phyloP scores from a whole-genome alignment of 2,329 filamentous ascomycete species.

The Phialophora chinensis region DNA sequence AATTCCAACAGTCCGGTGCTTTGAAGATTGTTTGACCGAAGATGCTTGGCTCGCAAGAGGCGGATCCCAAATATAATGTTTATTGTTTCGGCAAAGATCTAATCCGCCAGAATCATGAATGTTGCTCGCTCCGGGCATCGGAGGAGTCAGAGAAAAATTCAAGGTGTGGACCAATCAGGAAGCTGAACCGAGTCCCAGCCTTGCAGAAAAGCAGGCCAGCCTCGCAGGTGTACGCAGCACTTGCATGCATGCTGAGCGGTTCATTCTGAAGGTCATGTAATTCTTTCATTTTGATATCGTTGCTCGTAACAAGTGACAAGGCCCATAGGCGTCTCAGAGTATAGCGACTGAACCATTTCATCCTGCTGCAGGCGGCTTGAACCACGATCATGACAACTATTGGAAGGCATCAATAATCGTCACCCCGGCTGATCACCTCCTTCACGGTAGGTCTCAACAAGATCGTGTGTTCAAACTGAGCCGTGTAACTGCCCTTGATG shows the following conservation, averaged over 20 bases:
- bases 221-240: background rate
- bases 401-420: constrained; percentile 71
- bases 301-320: background rate
- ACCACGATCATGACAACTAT: background rate
- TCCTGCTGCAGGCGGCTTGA: background rate
- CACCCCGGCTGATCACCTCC: constrained; percentile 84
- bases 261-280: background rate
- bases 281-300: background rate
- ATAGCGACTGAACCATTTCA: background rate
- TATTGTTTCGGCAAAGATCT: background rate
- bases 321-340: background rate
- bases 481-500: constrained; percentile 92
- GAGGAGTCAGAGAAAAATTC: constrained; percentile 7
- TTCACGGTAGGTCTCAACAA: constrained; percentile 79
- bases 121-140: constrained; percentile 4
- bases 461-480: constrained; percentile 90
- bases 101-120: background rate
- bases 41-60: background rate
- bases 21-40: no score
- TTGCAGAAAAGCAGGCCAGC: background rate
- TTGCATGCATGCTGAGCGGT: background rate
- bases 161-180: background rate
- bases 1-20: background rate
- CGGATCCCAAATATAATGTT: background rate
- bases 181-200: constrained; percentile 11